phyloP scores from a whole-genome alignment of 2,329 filamentous ascomycete species.

The Monascus ruber region DNA sequence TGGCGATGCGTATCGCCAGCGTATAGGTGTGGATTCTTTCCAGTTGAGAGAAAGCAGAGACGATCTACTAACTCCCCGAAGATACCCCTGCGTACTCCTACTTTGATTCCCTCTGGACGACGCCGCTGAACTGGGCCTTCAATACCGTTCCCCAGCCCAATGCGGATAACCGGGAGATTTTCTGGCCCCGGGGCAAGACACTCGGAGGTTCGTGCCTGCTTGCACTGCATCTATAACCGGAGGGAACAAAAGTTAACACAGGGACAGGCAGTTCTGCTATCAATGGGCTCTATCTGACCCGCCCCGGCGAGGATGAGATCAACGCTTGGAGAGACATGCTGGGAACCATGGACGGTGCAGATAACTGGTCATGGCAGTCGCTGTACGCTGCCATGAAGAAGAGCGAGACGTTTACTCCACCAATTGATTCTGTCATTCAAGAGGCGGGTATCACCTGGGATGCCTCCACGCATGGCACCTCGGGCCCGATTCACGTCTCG shows the following conservation, averaged over 20 bases:
- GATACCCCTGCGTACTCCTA: slow-evolving; percentile 24
- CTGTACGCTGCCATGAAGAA: slow-evolving; percentile 25
- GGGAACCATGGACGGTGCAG: slow-evolving; percentile 22
- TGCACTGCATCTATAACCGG: not conserved
- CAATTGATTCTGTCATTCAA: slow-evolving; percentile 8
- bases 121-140: slow-evolving; percentile 23
- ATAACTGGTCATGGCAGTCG: slow-evolving; percentile 24
- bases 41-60: not conserved
- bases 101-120: slow-evolving; percentile 24
- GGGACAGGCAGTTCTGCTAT: slow-evolving; percentile 22
- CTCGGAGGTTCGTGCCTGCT: slow-evolving; percentile 17
- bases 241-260: not conserved
- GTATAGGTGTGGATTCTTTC: slow-evolving; percentile 16
- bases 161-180: slow-evolving; percentile 17
- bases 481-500: slow-evolving; percentile 14
- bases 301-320: slow-evolving; percentile 21
- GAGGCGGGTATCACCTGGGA: slow-evolving; percentile 16
- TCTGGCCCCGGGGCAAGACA: slow-evolving; percentile 24
- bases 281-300: slow-evolving; percentile 25
- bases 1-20: slow-evolving; percentile 21
- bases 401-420: slow-evolving; percentile 14
- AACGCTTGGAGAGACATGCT: slow-evolving; percentile 23
- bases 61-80: slow-evolving; percentile 5
- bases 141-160: slow-evolving; percentile 18
- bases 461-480: slow-evolving; percentile 9